Evolutionary conservation across 805 yeast genomes (phyloP).

Genomic region (Monosporozyma solicola): DNA sequence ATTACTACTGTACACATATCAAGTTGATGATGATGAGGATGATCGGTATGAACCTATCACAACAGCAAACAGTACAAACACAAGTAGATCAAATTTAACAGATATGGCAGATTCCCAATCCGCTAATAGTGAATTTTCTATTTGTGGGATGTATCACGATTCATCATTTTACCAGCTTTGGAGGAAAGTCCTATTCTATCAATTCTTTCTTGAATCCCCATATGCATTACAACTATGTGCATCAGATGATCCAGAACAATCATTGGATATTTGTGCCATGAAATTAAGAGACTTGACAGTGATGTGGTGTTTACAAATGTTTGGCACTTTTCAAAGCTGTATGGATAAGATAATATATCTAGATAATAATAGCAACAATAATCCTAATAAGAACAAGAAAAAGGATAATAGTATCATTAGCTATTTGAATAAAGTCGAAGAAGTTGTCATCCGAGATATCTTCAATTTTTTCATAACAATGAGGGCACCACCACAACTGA

Average conservation of each 20-base stretch:
- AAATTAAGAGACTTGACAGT: slow-evolving; percentile 27
- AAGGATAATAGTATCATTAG: neutral
- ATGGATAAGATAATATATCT: slow-evolving; percentile 5
- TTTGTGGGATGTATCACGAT: slow-evolving; percentile 13
- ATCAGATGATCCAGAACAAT: slow-evolving; percentile 15
- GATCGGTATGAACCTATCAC: neutral
- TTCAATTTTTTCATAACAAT: slow-evolving; percentile 39
- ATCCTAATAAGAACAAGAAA: neutral
- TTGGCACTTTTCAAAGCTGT: slow-evolving; percentile 13
- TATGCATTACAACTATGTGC: slow-evolving; percentile 16
- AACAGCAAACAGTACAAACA: neutral
- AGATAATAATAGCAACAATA: neutral
- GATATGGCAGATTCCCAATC: neutral
- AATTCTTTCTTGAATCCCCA: slow-evolving; percentile 16
- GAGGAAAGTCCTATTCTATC: slow-evolving; percentile 23
- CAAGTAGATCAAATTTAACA: neutral
- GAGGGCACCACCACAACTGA: slow-evolving; percentile 51
- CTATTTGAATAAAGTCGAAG: slow-evolving; percentile 9
- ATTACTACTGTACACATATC: slow-evolving; percentile 16
- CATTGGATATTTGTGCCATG: slow-evolving; percentile 23
- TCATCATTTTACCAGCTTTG: slow-evolving; percentile 16
- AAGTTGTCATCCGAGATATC: slow-evolving; percentile 13
- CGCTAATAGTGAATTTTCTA: slow-evolving; percentile 12
- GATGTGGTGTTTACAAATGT: slow-evolving; percentile 21
- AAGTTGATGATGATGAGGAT: slow-evolving; percentile 17